These are phyloP conservation scores for Lichtheimia corymbifera DNA, from an alignment of 371 early-diverging fungal genomes.

Conservation along the genomic window DNA sequence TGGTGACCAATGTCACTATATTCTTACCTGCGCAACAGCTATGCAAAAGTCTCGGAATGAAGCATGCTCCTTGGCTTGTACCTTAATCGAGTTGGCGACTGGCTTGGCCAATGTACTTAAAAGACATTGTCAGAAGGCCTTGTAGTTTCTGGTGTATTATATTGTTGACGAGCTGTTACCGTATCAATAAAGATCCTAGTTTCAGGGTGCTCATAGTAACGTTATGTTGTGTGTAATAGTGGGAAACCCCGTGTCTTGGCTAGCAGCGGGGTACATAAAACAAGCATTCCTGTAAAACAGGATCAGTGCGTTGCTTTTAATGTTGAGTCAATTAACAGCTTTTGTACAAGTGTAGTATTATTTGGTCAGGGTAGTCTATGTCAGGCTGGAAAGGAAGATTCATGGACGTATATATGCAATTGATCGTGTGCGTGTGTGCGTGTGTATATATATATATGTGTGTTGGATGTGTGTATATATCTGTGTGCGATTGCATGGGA, in stretches of 20 bases:
- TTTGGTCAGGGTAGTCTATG: no score
- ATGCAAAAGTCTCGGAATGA: constrained; percentile 80
- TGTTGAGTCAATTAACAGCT: no score
- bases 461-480: neutral
- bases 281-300: no score
- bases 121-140: neutral
- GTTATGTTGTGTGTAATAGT: neutral
- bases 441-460: no score
- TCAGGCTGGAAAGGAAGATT: no score
- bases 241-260: neutral
- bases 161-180: constrained; percentile 16
- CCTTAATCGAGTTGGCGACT: constrained; percentile 79
- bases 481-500: neutral
- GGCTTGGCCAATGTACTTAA: constrained; percentile 80
- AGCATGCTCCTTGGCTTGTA: constrained; percentile 69
- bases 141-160: neutral
- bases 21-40: constrained; percentile 72
- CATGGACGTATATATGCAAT: neutral
- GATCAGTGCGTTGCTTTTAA: no score
- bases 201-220: constrained; percentile 58
- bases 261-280: no score
- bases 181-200: constrained; percentile 66
- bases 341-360: no score
- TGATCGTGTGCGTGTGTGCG: no score
- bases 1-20: neutral